Evolutionary conservation across 1,139 yeast genomes (phyloP), one percentile per base, ranked within the genome.

Genomic region (Kazachstania sp.): DNA sequence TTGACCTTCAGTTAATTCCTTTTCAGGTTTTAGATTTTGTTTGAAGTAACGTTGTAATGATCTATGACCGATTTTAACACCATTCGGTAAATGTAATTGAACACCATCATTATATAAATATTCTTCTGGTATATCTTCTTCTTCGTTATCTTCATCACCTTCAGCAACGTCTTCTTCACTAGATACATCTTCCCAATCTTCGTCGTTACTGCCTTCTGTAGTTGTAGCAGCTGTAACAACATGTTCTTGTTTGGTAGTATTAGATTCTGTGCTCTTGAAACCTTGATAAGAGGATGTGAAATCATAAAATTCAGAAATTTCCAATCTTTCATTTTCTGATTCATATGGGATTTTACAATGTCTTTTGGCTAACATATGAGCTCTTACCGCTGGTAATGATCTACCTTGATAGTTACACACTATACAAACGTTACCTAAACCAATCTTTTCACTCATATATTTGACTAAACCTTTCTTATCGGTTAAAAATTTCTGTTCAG

Each of bases 261-360:
- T 9, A 12, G 30, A 13, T 20, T 23, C 18, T 5, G 12, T 23
- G 13, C 2, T 8, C 4, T 75, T 15, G 50, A 70, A 72, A 11
- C 66, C 77, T 34, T 69, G 73, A 39, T 73, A 78, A 7, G 76
- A 66, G 15, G 86, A 75, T 2, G 82, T 72, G 70, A 90, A 92
- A 66, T 92, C 97, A 63, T 90, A 92, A 61, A 85, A 92, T 50
- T 88, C 95, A 0, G 95, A 83, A 19, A 92, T 78, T 65, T 94
- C 99, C 51, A 87, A 71, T 65, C 83, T 86, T 60, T 90, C 95
- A 54, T 85, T 82, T 52, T 85, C 88, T 4, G 76, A 65, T 57
- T 92, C 97, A 65, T 86, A 94, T 1, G 98, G 97, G 44, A 92
- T 81, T 63, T 78, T 78, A 72, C 90, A 84, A 65, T 92, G 99